Percentiles rank a stretch among this genome's conserved stretches.
Evolutionary conservation across 106 monocot species (phyloP).

Genomic region (Ottelia alismoides): DNA sequence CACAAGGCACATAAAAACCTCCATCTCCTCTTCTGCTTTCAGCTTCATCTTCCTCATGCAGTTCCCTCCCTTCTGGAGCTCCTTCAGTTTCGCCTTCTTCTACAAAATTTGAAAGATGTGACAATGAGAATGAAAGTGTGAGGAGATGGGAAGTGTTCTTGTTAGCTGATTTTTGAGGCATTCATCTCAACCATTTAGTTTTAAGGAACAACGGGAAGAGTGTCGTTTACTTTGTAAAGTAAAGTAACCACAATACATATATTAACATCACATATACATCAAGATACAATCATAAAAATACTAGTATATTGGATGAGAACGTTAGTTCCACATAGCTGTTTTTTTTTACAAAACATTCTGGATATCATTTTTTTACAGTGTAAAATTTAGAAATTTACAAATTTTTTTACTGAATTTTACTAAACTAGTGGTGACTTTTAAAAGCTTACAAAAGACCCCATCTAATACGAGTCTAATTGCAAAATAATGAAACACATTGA

Average conservation of each 20-base stretch:
- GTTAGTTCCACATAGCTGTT: no score
- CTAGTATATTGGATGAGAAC: no score
- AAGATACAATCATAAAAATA: not conserved
- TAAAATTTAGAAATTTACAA: no score
- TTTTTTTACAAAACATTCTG: no score
- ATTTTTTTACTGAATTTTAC: no score
- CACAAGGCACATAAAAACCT: slow-evolving; percentile 66
- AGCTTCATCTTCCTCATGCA: slow-evolving; percentile 42
- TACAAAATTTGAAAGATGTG: no score
- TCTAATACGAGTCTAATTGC: no score
- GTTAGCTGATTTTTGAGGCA: not conserved
- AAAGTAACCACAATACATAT: not conserved
- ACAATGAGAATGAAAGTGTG: not conserved
- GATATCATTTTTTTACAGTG: no score
- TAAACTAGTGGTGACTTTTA: not conserved
- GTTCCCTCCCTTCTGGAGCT: slow-evolving; percentile 27
- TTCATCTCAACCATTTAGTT: not conserved
- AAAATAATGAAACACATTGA: no score
- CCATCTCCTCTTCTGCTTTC: slow-evolving; percentile 59
- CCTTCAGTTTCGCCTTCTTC: slow-evolving; percentile 75
- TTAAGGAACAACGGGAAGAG: not conserved
- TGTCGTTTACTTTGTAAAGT: not conserved
- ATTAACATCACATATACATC: not conserved
- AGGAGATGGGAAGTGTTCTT: not conserved
- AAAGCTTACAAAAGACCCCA: no score